Evolutionary conservation across 148 eudicot species (phyloP).

Genomic region (Diospyros lotus): DNA sequence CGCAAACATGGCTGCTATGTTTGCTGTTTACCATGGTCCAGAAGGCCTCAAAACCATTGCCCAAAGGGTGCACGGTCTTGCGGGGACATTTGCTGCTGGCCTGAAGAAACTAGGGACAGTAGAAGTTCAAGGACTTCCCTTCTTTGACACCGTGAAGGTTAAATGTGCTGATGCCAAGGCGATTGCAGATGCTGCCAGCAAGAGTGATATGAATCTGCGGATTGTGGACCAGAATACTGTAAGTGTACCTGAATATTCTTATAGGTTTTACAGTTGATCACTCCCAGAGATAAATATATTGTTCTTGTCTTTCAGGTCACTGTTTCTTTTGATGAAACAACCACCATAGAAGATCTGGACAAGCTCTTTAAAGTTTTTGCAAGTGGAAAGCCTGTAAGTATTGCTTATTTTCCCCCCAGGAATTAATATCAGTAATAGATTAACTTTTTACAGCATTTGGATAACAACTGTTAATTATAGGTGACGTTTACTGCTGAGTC

Average conservation of each 20-base stretch:
- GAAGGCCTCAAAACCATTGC: slow-evolving; percentile 94
- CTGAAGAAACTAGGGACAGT: slow-evolving; percentile 83
- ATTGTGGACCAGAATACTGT: slow-evolving; percentile 78
- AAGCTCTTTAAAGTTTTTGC: slow-evolving; percentile 80
- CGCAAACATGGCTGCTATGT: slow-evolving; percentile 99
- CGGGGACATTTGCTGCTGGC: slow-evolving; percentile 84
- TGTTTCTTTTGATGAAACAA: slow-evolving; percentile 85
- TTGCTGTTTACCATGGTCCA: slow-evolving; percentile 96
- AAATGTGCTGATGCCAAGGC: slow-evolving; percentile 67
- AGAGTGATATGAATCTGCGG: slow-evolving; percentile 80
- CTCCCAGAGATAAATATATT: slow-evolving; percentile 1
- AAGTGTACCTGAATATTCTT: slow-evolving; percentile 22
- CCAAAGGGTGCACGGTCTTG: slow-evolving; percentile 92
- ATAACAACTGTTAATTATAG: slow-evolving; percentile 31
- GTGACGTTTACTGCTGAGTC: slow-evolving; percentile 84
- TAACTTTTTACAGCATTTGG: background rate
- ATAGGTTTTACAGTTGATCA: background rate
- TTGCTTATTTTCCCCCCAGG: background rate
- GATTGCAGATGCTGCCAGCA: slow-evolving; percentile 75
- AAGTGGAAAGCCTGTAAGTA: slow-evolving; percentile 73
- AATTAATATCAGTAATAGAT: background rate
- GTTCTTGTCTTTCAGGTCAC: slow-evolving; percentile 55
- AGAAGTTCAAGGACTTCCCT: slow-evolving; percentile 70
- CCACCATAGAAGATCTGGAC: slow-evolving; percentile 85
- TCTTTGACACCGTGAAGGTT: slow-evolving; percentile 95